These are phyloP conservation scores for Aegle marmelos DNA, from an alignment of 345 rosid species.

Conservation along the genomic window DNA sequence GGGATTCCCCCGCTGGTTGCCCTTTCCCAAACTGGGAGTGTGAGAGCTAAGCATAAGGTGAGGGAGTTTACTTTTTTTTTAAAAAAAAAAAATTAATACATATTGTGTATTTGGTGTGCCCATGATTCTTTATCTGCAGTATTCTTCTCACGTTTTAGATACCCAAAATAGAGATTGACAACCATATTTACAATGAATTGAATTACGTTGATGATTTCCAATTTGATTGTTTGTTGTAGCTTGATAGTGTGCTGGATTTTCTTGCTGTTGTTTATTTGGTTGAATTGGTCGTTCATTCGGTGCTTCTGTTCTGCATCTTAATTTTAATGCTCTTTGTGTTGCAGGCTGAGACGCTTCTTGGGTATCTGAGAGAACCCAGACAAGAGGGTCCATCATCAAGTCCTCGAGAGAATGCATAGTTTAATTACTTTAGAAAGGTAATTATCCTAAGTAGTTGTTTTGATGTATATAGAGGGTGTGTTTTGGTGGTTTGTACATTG, in stretches of 20 bases:
- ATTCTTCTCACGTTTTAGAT: not conserved
- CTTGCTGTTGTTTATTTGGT: not conserved
- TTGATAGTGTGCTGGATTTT: not conserved
- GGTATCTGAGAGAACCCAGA: slow-evolving; percentile 70
- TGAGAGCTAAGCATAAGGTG: slow-evolving; percentile 84
- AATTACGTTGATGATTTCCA: not conserved
- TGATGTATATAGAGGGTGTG: slow-evolving; percentile 51
- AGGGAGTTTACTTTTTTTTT: not conserved
- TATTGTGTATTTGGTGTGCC: not conserved
- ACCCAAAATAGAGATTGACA: too few species aligned
- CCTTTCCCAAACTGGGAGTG: slow-evolving; percentile 74
- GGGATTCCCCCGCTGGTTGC: slow-evolving; percentile 98
- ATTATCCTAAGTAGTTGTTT: slow-evolving; percentile 12
- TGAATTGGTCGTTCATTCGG: not conserved
- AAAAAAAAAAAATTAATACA: too few species aligned
- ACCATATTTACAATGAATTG: not conserved
- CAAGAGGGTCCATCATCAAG: slow-evolving; percentile 54
- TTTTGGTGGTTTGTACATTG: slow-evolving; percentile 53
- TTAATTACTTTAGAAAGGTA: slow-evolving; percentile 19
- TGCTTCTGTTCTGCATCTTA: not conserved
- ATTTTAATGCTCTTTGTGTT: not conserved
- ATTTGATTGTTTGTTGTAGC: too few species aligned
- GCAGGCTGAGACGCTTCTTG: slow-evolving; percentile 92
- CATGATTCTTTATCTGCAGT: not conserved
- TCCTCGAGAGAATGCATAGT: slow-evolving; percentile 32